Evolutionary conservation across 306 rosid genomes (phyloP).

Genomic region (Acacia melanoxylon): DNA sequence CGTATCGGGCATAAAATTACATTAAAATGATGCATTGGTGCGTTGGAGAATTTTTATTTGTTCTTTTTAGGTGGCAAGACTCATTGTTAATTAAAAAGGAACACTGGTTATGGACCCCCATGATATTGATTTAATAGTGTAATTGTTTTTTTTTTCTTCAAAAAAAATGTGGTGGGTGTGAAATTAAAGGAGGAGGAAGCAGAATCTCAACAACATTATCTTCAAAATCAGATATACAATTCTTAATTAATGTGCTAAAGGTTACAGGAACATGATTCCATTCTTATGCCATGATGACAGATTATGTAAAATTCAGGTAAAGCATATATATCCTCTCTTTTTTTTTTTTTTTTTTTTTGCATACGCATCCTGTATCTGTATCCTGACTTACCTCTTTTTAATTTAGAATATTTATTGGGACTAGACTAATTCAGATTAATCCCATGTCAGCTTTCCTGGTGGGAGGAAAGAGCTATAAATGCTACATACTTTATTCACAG

Average conservation of each 20-base stretch:
- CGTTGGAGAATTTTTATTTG: not conserved
- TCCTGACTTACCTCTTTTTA: too few relatives aligned
- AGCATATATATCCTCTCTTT: not conserved
- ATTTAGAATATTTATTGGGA: too few relatives aligned
- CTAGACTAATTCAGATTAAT: too few relatives aligned
- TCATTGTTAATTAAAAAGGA: not conserved
- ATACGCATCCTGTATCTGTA: too few relatives aligned
- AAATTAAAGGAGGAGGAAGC: not conserved
- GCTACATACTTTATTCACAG: too few relatives aligned
- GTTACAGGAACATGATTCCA: not conserved
- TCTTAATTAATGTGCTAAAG: not conserved
- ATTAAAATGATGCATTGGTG: not conserved
- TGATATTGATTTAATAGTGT: not conserved
- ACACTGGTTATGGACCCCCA: not conserved
- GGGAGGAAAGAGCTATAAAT: too few relatives aligned
- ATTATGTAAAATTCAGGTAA: not conserved
- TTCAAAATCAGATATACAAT: not conserved
- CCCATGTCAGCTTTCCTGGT: too few relatives aligned
- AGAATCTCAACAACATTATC: not conserved
- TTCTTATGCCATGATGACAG: not conserved
- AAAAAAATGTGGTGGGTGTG: not conserved
- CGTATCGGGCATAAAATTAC: not conserved
- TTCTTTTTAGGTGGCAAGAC: not conserved
- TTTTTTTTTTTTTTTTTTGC: too few relatives aligned
- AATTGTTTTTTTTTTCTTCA: not conserved